These are phyloP conservation scores for Coemansia sp. DNA, from an alignment of 192 early-diverging fungal genomes.

Conservation along the genomic window DNA sequence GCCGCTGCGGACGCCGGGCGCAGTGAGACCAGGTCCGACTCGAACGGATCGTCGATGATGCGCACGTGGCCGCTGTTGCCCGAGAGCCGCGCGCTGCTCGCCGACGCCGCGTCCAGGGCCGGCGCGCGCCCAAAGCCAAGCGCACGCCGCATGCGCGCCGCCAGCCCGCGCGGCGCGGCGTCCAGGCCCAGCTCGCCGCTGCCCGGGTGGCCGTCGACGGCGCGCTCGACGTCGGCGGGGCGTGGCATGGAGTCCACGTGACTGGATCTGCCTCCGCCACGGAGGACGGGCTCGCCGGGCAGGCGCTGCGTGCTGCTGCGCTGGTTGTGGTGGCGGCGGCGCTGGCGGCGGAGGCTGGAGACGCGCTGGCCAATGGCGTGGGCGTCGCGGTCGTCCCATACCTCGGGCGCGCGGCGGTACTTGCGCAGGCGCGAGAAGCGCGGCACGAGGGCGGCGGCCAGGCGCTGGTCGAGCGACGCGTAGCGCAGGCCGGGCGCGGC, in stretches of 20 bases:
- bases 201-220: constrained; percentile 30
- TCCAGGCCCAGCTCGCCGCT: constrained; percentile 37
- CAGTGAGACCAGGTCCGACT: not conserved
- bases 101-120: not conserved
- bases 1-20: not conserved
- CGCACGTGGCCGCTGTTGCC: not conserved
- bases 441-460: constrained; percentile 43
- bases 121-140: constrained; percentile 3
- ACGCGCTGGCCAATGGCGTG: constrained; percentile 42
- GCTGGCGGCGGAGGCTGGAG: constrained; percentile 4
- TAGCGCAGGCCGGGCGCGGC: constrained; percentile 28
- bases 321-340: not conserved
- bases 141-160: not conserved
- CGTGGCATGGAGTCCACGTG: not conserved
- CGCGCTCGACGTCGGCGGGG: constrained; percentile 21
- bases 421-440: constrained; percentile 47
- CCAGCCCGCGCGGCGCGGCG: not conserved
- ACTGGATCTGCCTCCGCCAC: constrained; percentile 22
- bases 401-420: constrained; percentile 46
- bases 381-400: constrained; percentile 56
- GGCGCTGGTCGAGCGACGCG: constrained; percentile 29
- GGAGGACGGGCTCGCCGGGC: constrained; percentile 24
- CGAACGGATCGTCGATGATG: not conserved
- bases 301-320: not conserved
- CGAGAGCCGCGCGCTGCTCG: not conserved